Evolutionary conservation across 306 rosid species (phyloP).

Genomic region (Casuarina equisetifolia): DNA sequence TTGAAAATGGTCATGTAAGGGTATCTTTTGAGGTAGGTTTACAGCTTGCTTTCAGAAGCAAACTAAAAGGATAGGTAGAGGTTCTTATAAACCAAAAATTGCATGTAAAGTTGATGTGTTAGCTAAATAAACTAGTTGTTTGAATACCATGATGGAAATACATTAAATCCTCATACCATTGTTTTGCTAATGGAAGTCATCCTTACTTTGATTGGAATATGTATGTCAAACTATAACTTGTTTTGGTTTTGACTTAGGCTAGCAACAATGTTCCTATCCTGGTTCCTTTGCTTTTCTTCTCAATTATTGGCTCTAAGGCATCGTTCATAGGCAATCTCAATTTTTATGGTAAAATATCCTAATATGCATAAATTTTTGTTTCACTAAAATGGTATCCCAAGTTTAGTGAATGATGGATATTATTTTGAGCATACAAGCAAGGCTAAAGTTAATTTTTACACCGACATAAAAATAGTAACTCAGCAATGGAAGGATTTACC

Average conservation of each 20-base stretch:
- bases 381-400: constrained; percentile 1
- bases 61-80: background rate
- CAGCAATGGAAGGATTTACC: constrained; percentile 89
- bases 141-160: background rate
- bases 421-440: constrained; percentile 53
- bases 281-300: constrained; percentile 92
- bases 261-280: constrained; percentile 96
- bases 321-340: constrained; percentile 92
- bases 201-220: background rate
- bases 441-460: constrained; percentile 84
- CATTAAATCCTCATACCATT: background rate
- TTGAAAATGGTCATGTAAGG: constrained; percentile 92
- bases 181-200: background rate
- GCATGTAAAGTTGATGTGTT: background rate
- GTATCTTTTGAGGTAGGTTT: background rate
- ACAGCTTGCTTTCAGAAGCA: background rate
- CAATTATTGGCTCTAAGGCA: constrained; percentile 86
- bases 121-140: background rate
- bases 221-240: constrained; percentile 20
- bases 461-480: constrained; percentile 85
- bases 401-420: background rate
- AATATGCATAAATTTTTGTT: background rate
- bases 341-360: constrained; percentile 59
- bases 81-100: background rate
- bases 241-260: constrained; percentile 50